Base-by-base conservation (phyloP, 768 basidiomycete species). In the Calocera cornea region DNA sequence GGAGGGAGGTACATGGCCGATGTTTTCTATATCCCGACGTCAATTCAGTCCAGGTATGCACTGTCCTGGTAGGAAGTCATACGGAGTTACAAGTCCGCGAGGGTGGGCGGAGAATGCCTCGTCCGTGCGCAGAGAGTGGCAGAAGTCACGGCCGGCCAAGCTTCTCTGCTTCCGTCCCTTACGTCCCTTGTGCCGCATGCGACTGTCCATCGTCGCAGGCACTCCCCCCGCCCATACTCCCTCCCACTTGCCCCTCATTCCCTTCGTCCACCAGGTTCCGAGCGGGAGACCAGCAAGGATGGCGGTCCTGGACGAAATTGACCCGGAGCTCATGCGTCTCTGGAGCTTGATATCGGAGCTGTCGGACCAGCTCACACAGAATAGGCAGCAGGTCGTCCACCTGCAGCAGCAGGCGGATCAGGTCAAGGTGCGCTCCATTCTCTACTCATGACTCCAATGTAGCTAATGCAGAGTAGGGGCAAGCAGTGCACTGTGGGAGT, bases 301-400 rank as follows among this genome's bases (percentile, higher is more conserved):
- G 54, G 54, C 54, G 31, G 54, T 60, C 2, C 31, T 72, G 68
- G 71, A 72, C 34, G 41, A 66, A 29, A 70, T 70, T n/a, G 72
- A 72, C 50, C 70, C 64, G 8, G 91, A 92, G 65, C 82, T 91
- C 64, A 74, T 88, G 49, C 82, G 88, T 27, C 84, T 90, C 64
- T 92, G 88, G 87, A 83, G 86, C 68, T 82, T 94, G 70, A 81
- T 94, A 1, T 82, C 85, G 68, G 92, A 94, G 73, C 84, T 94
- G 73, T 85, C 86, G 73, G 87, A 90, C 36, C 91, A 92, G 78
- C 84, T 95, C 64, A 81, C 84, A 1, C 85, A 85, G 71, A 97
- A 97, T 77, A 84, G 90, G 65, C 88, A 87, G 72, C 81, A 93
- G 69, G 82, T 90, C 1, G 79, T 72, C 31, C 79, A 84, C 2